Conservation (phyloP, 306 rosid genomes). For the Prunus persica region Prunus_persica_NCBIv2 NC_034012.1:23795501-23796000, state of each 20-base stretch:
- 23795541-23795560: too few species aligned
- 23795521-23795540: too few species aligned
- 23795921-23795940: constrained; percentile 77
- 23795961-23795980: constrained; percentile 62
- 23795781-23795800: constrained; percentile 42
- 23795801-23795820: constrained; percentile 66
- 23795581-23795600: too few species aligned
- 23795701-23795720: background rate
- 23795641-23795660: too few species aligned
- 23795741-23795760: constrained; percentile 30
- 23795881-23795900: constrained; percentile 74
- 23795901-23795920: constrained; percentile 92
- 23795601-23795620: too few species aligned
- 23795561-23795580: too few species aligned
- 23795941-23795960: constrained; percentile 67
- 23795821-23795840: constrained; percentile 71
- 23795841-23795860: constrained; percentile 70
- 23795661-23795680: too few species aligned
- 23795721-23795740: constrained; percentile 38
- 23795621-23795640: too few species aligned
- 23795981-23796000: constrained; percentile 29
- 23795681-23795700: too few species aligned
- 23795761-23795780: constrained; percentile 48
- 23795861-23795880: constrained; percentile 68
- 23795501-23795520: too few species aligned